phyloP scores from a whole-genome alignment of 345 rosid species.

The Pseudoturritis turrita region DNA sequence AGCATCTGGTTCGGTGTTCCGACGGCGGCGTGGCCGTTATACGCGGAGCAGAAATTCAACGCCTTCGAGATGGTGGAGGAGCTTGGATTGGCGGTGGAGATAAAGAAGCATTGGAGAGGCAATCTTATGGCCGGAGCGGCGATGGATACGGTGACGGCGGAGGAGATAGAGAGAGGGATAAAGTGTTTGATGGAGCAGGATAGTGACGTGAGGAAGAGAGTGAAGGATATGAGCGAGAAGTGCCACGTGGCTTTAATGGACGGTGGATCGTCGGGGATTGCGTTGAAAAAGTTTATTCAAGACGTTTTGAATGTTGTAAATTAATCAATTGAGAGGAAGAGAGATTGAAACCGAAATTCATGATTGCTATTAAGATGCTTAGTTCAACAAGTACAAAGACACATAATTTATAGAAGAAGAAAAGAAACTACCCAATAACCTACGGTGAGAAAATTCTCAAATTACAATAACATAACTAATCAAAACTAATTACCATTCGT shows the following conservation, averaged over 20 bases:
- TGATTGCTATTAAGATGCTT: too few relatives aligned
- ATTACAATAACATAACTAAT: too few relatives aligned
- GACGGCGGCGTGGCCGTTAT: slow-evolving; percentile 40
- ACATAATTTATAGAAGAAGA: too few relatives aligned
- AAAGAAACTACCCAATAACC: too few relatives aligned
- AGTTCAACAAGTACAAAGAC: too few relatives aligned
- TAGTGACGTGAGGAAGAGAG: slow-evolving; percentile 28
- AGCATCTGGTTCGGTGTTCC: slow-evolving; percentile 55
- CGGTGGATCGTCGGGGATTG: slow-evolving; percentile 32
- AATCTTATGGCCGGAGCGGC: neutral
- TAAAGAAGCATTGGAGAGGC: slow-evolving; percentile 30
- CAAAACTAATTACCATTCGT: too few relatives aligned
- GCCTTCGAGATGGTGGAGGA: slow-evolving; percentile 44
- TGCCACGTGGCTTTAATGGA: slow-evolving; percentile 29
- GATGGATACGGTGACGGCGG: slow-evolving; percentile 3
- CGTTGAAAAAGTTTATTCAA: slow-evolving; percentile 13
- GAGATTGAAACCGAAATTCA: too few relatives aligned
- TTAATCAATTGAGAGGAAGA: too few relatives aligned
- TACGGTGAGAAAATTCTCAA: too few relatives aligned
- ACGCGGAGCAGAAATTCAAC: slow-evolving; percentile 45
- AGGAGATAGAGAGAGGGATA: slow-evolving; percentile 36
- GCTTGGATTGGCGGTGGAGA: slow-evolving; percentile 36
- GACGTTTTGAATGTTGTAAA: slow-evolving; percentile 10
- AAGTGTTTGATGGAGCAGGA: slow-evolving; percentile 28
- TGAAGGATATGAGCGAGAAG: slow-evolving; percentile 22